Percentiles rank a stretch among this genome's conserved stretches.
Evolutionary conservation across 305 asterid species (phyloP).

Genomic region (Fraxinus greggii): DNA sequence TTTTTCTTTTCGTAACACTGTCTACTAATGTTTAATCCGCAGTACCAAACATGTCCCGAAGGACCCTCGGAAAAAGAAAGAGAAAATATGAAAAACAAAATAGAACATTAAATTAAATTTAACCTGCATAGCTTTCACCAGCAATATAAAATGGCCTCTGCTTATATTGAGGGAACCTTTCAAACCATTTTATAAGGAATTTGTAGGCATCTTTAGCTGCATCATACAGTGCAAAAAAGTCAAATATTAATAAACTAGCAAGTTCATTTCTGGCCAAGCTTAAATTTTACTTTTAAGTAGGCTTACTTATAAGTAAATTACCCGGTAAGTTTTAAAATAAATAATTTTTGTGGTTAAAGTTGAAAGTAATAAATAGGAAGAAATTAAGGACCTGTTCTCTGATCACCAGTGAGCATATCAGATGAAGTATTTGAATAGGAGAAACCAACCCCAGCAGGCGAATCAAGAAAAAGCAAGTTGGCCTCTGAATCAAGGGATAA

Average conservation of each 20-base stretch:
- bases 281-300: not conserved
- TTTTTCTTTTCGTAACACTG: not conserved
- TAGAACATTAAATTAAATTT: slow-evolving; percentile 1
- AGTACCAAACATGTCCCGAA: not conserved
- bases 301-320: not conserved
- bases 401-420: slow-evolving; percentile 41
- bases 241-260: not conserved
- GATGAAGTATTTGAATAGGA: slow-evolving; percentile 55
- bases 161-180: slow-evolving; percentile 53
- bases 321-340: not conserved
- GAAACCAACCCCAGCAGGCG: slow-evolving; percentile 72
- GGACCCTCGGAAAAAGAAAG: not conserved
- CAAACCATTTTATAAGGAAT: slow-evolving; percentile 46
- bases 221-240: not conserved
- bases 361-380: not conserved
- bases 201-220: slow-evolving; percentile 49
- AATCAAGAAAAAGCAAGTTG: slow-evolving; percentile 58
- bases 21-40: not conserved
- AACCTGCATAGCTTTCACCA: slow-evolving; percentile 70
- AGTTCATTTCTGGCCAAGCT: not conserved
- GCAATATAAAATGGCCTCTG: slow-evolving; percentile 45
- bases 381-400: slow-evolving; percentile 40
- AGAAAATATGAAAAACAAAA: slow-evolving; percentile 7
- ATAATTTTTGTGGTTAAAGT: not conserved
- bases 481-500: slow-evolving; percentile 41